Base-by-base conservation (phyloP, 2,329 filamentous ascomycete species). In the Aspergillus luchuensis region DNA sequence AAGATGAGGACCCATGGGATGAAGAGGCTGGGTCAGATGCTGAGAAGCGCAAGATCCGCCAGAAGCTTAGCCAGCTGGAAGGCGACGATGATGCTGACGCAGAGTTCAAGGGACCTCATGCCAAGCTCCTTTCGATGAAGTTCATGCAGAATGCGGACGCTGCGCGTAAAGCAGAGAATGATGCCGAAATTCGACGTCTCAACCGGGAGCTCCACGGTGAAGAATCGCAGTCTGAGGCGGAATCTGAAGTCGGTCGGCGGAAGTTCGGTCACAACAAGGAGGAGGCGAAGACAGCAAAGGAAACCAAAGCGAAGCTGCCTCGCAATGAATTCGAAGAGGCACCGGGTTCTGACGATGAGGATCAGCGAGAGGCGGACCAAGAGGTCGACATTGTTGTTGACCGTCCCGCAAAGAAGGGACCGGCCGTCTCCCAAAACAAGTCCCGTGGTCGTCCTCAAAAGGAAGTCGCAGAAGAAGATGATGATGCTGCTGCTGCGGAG, bases 81-180 rank as follows among this genome's bases (percentile, higher is more conserved):
- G 78, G 83, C 52, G 80, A 79, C 62, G 79, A 74, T 6, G 78
- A 79, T 15, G 76, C 78, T 17, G 69, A 67, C 3, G 70, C 71
- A 43, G 74, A 73, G 33, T 69, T 74, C 39, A 74, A 74, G 39
- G 72, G 73, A 17, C 85, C 85, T 0, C 82, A 85, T 67, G 88
- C 89, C 13, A 89, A 87, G 68, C 79, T 99, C 6, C 87, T 91
- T 76, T 85, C 85, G 55, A 92, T 99, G 89, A 91, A 91, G 63
- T 99, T 99, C 74, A 98, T 99, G 95, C 87, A 89, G 69, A 92
- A 89, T 66, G 91, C 92, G 1, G 93, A 97, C 71, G 90, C 89
- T 28, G 83, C 87, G 39, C 87, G 87, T 69, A 92, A 89, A 75
- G 86, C 89, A 64, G 85, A 87, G 59, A 97, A 98, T 67, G 91